Evolutionary conservation across 2,329 filamentous ascomycete genomes (phyloP), one percentile per base, ranked within the genome.

Genomic region (Cryphonectria nitschkei): DNA sequence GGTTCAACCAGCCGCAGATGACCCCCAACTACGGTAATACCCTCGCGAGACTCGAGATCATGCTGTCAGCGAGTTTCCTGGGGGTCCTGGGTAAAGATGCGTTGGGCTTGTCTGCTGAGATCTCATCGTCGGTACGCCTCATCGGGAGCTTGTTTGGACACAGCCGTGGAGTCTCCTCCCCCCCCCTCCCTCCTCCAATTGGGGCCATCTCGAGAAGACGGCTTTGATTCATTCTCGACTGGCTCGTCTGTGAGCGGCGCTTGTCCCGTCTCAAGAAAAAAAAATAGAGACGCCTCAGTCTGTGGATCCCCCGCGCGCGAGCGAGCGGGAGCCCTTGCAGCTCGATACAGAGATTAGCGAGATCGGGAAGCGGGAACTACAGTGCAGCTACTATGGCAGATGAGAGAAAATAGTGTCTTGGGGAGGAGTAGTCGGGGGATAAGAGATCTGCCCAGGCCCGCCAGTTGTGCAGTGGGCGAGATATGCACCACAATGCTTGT

Each of bases 261-360:
- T 34, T 58, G 54, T 13, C 54, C 26, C 52, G 26, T 56, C 52
- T 5, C 26, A 58, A 26, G 13, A 56, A n/a, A 14, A n/a, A 8
- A 26, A 26, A 11, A 11, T 29, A 29, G 4, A 56, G 4, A n/a
- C 52, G 52, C 52, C 52, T 56, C 52, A 56, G 22, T 13, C 52
- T 56, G 52, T 58, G 54, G 54, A 32, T 32, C 54, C 54, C 29
- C 9, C n/a, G n/a, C 9, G 54, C 29, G 11, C 52, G 26, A 26
- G 3, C 26, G 29, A 14, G 54, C 54, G 54, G 54, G 54, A 54
- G 62, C 64, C 68, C 68, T 65, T 70, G 68, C 70, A 70, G 70
- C 60, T 52, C 62, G 58, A 60, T 61, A 32, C 68, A 64, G 37
- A 72, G 70, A 72, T 72, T 72, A 70, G 70, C 70, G 70, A 72